phyloP scores from a whole-genome alignment of 2,329 filamentous ascomycete species.

The Cladosporium sphaerospermum region DNA sequence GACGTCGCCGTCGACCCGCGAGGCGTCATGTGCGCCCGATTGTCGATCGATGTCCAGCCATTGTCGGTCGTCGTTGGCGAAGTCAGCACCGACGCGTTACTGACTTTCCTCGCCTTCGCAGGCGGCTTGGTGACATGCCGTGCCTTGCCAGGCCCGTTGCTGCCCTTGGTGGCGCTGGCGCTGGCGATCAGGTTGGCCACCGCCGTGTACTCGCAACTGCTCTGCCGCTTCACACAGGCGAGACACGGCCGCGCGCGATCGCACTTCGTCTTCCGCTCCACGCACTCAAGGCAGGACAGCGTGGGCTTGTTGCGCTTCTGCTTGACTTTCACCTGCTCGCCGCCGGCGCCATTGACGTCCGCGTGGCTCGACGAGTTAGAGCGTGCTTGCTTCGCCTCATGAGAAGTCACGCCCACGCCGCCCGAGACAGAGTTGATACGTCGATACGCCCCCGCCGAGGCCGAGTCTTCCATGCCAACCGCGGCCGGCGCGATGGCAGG shows the following conservation, averaged over 20 bases:
- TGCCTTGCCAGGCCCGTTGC: slow-evolving; percentile 19
- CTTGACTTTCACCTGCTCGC: slow-evolving; percentile 37
- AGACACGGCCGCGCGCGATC: slow-evolving; percentile 61
- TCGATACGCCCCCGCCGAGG: not conserved
- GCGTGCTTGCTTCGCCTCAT: not conserved
- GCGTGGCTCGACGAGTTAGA: not conserved
- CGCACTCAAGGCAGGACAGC: slow-evolving; percentile 70
- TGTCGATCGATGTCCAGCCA: slow-evolving; percentile 24
- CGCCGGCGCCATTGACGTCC: not conserved
- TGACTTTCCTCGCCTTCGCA: slow-evolving; percentile 28
- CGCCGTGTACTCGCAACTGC: slow-evolving; percentile 66
- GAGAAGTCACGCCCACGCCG: not conserved
- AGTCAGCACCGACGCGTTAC: slow-evolving; percentile 19
- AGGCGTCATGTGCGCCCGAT: slow-evolving; percentile 14
- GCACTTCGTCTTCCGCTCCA: slow-evolving; percentile 80
- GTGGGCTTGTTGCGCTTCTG: slow-evolving; percentile 83
- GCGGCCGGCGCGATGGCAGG: slow-evolving; percentile 5
- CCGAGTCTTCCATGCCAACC: not conserved
- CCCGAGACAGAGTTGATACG: not conserved
- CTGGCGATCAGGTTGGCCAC: slow-evolving; percentile 64
- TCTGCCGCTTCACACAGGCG: slow-evolving; percentile 67
- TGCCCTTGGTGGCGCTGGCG: slow-evolving; percentile 39
- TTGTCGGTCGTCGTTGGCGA: slow-evolving; percentile 24
- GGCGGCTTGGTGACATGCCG: slow-evolving; percentile 30
- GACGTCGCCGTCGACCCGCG: slow-evolving; percentile 18